Evolutionary conservation across 495 filamentous ascomycete species (phyloP).

Genomic region (Parmelia sp.): DNA sequence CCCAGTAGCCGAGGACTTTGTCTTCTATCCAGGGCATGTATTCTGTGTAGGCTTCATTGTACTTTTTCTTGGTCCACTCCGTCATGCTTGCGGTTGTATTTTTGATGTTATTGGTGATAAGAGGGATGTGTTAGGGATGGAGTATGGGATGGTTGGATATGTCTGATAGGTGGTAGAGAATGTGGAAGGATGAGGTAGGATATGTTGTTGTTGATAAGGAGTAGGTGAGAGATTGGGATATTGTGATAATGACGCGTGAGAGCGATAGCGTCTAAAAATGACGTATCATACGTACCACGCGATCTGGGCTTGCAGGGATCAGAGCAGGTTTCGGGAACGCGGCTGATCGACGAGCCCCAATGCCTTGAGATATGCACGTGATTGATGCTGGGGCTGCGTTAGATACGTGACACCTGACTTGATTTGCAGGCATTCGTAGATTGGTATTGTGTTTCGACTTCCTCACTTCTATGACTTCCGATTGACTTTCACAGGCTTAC

Average conservation of each 20-base stretch:
- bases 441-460: too few species aligned
- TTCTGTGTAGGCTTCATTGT: slow-evolving; percentile 56
- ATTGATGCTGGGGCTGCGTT: too few species aligned
- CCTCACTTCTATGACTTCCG: too few species aligned
- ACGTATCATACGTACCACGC: background rate
- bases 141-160: background rate
- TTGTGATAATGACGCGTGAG: background rate
- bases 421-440: too few species aligned
- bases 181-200: background rate
- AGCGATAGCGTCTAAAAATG: background rate
- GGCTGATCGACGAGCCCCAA: background rate
- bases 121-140: background rate
- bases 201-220: background rate
- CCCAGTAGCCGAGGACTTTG: slow-evolving; percentile 55
- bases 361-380: too few species aligned
- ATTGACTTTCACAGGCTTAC: too few species aligned
- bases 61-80: slow-evolving; percentile 50
- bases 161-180: background rate
- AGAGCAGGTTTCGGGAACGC: slow-evolving; percentile 1
- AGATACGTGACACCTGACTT: too few species aligned
- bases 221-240: background rate
- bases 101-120: background rate
- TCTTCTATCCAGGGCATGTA: slow-evolving; percentile 67
- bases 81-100: slow-evolving; percentile 22
- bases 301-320: slow-evolving; percentile 1